Percentiles rank a stretch among this genome's conserved stretches.
phyloP scores from a whole-genome alignment of 129 eudicot species.

The Erigeron canadensis region DNA sequence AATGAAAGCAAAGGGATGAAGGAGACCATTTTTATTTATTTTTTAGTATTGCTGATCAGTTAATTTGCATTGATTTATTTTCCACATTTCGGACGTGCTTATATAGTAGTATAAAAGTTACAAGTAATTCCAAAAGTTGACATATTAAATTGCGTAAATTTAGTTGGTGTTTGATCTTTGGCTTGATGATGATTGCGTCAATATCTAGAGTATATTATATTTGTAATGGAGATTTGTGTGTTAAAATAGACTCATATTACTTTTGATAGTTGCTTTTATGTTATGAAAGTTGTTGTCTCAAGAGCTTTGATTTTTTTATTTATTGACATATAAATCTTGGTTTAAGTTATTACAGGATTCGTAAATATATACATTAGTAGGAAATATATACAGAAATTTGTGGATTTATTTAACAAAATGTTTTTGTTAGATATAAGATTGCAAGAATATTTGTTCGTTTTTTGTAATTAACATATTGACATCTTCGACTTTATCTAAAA shows the following conservation, averaged over 20 bases:
- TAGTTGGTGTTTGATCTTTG: conserved; percentile 20
- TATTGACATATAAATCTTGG: no score
- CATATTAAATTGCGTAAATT: conserved; percentile 21
- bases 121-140: conserved; percentile 14
- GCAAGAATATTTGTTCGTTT: no score
- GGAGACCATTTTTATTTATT: conserved; percentile 16
- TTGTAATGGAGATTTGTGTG: neutral
- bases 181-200: conserved; percentile 3
- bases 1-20: conserved; percentile 32
- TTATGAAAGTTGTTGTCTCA: no score
- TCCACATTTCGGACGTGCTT: neutral
- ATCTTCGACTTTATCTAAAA: no score
- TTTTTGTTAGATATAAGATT: no score
- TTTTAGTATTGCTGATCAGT: neutral
- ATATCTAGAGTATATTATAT: neutral
- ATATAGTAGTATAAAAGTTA: conserved; percentile 12
- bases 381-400: no score
- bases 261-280: neutral
- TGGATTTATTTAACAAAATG: no score
- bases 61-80: conserved; percentile 2
- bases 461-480: no score
- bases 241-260: neutral
- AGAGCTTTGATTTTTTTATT: no score
- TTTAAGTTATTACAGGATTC: no score
- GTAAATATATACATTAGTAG: no score